Percentiles rank a stretch among this genome's conserved stretches.
phyloP scores from a whole-genome alignment of 2,329 filamentous ascomycete genomes.

The Calonectria naviculata region DNA sequence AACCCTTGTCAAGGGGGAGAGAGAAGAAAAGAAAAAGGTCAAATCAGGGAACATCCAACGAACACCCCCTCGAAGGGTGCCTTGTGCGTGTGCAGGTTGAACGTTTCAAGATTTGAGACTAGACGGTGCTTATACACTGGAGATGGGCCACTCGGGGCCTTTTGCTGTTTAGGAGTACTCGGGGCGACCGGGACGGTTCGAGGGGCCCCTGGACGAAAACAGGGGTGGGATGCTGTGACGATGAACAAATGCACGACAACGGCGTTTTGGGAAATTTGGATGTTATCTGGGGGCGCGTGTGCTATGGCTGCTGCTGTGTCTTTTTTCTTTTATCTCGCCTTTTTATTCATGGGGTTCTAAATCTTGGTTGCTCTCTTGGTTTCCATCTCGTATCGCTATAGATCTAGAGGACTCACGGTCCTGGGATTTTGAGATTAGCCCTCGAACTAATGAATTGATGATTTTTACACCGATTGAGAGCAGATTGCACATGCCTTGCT shows the following conservation, averaged over 20 bases:
- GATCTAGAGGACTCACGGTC: constrained; percentile 11
- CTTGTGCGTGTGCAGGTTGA: constrained; percentile 9
- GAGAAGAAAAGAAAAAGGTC: background rate
- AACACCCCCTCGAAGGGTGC: constrained; percentile 5
- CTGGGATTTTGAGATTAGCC: background rate
- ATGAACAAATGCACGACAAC: constrained; percentile 9
- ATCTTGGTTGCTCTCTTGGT: background rate
- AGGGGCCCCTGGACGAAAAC: background rate
- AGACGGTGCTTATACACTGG: constrained; percentile 11
- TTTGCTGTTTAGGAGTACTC: background rate
- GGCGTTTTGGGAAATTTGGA: constrained; percentile 10
- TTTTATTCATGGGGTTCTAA: background rate
- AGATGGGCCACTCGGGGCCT: constrained; percentile 1
- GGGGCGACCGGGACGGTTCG: constrained; percentile 18
- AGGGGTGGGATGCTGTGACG: background rate
- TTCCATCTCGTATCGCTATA: constrained; percentile 1
- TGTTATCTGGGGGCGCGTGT: background rate
- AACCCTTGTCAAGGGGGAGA: background rate
- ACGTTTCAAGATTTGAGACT: constrained; percentile 18
- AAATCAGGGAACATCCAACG: background rate
- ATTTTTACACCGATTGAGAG: background rate
- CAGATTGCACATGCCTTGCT: background rate
- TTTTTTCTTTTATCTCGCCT: background rate
- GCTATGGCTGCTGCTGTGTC: background rate
- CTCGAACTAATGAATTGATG: background rate